Percentiles rank a stretch among this genome's conserved stretches.
These are phyloP conservation scores for Ascochyta pisi DNA, from an alignment of 2,329 filamentous ascomycete species.

Conservation along the genomic window DNA sequence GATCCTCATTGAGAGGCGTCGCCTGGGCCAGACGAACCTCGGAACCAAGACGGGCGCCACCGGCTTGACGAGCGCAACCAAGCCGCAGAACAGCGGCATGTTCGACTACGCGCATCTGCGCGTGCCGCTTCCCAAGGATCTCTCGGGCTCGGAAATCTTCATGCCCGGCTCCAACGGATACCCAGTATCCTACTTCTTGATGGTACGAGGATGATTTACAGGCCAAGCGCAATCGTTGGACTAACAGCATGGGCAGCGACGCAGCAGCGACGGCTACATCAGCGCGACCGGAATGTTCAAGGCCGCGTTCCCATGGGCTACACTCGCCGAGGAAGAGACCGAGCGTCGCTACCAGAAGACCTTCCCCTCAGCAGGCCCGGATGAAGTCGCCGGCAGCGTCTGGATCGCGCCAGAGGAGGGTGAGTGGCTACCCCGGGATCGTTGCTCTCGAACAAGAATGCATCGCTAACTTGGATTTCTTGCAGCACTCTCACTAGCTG, in stretches of 20 bases:
- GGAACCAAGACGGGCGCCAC: conserved; percentile 79
- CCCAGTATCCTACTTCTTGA: conserved; percentile 94
- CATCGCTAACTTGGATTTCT: conserved; percentile 28
- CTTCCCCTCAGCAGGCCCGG: conserved; percentile 78
- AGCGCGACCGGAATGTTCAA: conserved; percentile 94
- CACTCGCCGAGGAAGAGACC: conserved; percentile 72
- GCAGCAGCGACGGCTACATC: conserved; percentile 82
- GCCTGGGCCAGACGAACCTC: conserved; percentile 91
- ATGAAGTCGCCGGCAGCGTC: conserved; percentile 95
- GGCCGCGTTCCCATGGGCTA: conserved; percentile 82
- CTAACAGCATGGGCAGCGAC: conserved; percentile 62
- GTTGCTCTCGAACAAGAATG: not conserved
- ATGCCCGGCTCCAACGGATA: conserved; percentile 67
- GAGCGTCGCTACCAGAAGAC: conserved; percentile 87
- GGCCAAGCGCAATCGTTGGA: conserved; percentile 20
- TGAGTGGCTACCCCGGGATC: conserved; percentile 44
- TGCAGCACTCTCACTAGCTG: conserved; percentile 79
- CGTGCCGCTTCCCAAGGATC: conserved; percentile 88
- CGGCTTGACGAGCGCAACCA: conserved; percentile 73
- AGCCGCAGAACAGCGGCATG: conserved; percentile 75
- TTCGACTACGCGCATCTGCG: conserved; percentile 97
- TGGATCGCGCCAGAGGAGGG: conserved; percentile 86
- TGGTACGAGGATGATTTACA: conserved; percentile 61
- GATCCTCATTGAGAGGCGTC: conserved; percentile 77
- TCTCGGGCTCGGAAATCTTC: conserved; percentile 89